Evolutionary conservation across 1,284 basidiomycete species (phyloP).

Genomic region (Leucoagaricus sp.): DNA sequence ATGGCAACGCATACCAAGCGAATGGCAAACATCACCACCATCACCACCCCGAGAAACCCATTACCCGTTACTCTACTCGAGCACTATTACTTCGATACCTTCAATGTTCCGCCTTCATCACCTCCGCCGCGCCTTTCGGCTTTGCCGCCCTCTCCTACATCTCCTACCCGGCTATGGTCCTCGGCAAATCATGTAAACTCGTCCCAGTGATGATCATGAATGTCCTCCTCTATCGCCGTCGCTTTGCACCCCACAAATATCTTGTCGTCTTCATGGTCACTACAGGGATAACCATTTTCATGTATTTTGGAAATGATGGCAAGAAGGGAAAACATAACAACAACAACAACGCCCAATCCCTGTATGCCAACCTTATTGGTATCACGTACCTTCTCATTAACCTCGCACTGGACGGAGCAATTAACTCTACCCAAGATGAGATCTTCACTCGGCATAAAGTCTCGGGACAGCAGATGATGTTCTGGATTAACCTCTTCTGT

Average conservation of each 20-base stretch:
- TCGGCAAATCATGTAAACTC: conserved; percentile 98
- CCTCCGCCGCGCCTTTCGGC: conserved; percentile 91
- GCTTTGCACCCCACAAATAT: conserved; percentile 94
- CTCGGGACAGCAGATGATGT: conserved; percentile 99
- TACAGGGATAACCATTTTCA: conserved; percentile 91
- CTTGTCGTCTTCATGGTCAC: conserved; percentile 93
- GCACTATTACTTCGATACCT: conserved; percentile 72
- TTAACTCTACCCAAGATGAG: conserved; percentile 98
- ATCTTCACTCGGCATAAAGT: conserved; percentile 83
- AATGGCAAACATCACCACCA: conserved; percentile 27
- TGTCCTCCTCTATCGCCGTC: conserved; percentile 84
- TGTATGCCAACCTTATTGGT: conserved; percentile 62
- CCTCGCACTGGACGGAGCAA: conserved; percentile 89
- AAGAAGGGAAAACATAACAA: conserved; percentile 45
- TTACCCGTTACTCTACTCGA: conserved; percentile 44
- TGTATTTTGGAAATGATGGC: conserved; percentile 78
- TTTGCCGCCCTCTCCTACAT: conserved; percentile 95
- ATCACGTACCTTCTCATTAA: conserved; percentile 81
- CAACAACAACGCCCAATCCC: conserved; percentile 28
- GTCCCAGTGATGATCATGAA: conserved; percentile 97
- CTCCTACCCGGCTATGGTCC: conserved; percentile 97
- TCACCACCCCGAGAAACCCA: conserved; percentile 34
- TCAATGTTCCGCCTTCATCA: conserved; percentile 88
- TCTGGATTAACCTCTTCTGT: conserved; percentile 91
- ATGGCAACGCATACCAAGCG: conserved; percentile 17